Evolutionary conservation across 73 alveolate genomes (phyloP).

Genomic region (Tetrahymena malaccensis): DNA sequence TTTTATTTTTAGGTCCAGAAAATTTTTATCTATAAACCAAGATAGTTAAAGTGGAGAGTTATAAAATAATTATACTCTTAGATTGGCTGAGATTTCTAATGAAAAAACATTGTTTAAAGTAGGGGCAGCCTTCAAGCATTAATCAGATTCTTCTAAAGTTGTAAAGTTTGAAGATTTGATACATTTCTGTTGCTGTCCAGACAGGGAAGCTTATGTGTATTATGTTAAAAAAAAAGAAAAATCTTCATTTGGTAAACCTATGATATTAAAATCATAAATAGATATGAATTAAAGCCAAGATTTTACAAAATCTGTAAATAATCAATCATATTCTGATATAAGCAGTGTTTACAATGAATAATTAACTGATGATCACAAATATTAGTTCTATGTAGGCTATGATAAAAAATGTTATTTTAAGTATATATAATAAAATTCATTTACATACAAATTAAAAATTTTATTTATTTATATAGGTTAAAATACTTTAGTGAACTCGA

Average conservation of each 20-base stretch:
- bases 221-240: neutral
- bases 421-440: neutral
- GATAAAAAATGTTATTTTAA: neutral
- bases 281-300: neutral
- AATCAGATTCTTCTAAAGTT: neutral
- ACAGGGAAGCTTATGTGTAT: neutral
- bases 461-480: neutral
- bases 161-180: neutral
- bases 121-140: neutral
- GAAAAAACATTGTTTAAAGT: neutral
- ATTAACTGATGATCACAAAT: neutral
- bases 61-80: neutral
- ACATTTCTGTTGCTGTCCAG: neutral
- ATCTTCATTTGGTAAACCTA: neutral
- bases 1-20: neutral
- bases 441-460: neutral
- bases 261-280: neutral
- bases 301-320: neutral
- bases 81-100: neutral
- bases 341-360: neutral
- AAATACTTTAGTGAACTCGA: neutral
- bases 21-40: neutral
- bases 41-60: neutral
- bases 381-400: neutral
- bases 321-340: neutral